Conservation (phyloP, 106 monocot genomes). For the Triglochin maritima region DNA sequence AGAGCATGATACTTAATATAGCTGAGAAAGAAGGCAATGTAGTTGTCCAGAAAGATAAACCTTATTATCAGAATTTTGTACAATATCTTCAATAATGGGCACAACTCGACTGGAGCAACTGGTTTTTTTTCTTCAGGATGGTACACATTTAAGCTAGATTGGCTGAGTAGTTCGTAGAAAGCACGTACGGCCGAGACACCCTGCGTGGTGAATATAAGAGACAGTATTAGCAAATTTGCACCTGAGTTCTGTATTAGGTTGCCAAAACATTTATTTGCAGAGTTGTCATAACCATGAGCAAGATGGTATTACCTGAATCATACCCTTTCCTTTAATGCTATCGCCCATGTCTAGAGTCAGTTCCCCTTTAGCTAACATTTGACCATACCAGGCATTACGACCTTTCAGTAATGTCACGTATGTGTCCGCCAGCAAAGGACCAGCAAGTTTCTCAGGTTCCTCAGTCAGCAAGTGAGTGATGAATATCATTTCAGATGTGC, state of each 20-base stretch:
- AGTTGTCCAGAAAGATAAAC: conserved; percentile 7
- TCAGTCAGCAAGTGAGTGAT: conserved; percentile 89
- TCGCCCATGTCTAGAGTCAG: conserved; percentile 86
- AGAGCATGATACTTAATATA: too few species aligned
- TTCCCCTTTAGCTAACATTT: conserved; percentile 85
- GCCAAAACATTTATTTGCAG: too few species aligned
- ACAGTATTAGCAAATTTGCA: too few species aligned
- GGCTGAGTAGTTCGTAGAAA: conserved; percentile 80
- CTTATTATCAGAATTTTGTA: conserved; percentile 73
- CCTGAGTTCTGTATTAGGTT: too few species aligned
- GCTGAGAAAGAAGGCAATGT: too few species aligned
- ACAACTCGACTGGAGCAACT: conserved; percentile 68
- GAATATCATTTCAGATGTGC: conserved; percentile 98
- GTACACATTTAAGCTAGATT: conserved; percentile 60
- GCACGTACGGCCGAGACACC: conserved; percentile 82
- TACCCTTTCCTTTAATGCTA: conserved; percentile 97
- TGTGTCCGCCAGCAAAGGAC: conserved; percentile 87
- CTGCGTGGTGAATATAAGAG: conserved; percentile 14
- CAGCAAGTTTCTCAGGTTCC: conserved; percentile 89
- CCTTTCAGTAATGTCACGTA: conserved; percentile 95
- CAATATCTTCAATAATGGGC: conserved; percentile 69
- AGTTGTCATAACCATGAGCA: neutral
- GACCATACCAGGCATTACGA: conserved; percentile 97
- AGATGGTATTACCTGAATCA: conserved; percentile 65
- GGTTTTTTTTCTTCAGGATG: conserved; percentile 63